Evolutionary conservation across 2,329 filamentous ascomycete species (phyloP), one percentile per base, ranked within the genome.

Genomic region (Botryotinia narcissicola): DNA sequence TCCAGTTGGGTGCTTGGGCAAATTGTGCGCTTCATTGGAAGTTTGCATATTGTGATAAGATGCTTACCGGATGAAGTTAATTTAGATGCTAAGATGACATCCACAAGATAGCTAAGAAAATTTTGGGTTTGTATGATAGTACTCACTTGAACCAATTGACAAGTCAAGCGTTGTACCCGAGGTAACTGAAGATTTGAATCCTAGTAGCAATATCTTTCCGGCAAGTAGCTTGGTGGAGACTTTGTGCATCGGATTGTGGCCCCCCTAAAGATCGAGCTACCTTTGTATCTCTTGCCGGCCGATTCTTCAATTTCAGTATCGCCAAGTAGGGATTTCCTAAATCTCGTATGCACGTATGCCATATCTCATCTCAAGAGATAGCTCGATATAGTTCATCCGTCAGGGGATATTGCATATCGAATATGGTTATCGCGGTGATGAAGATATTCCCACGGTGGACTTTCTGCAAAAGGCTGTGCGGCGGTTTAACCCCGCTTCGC

Each of bases 401-500:
- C 35, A 22, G 4, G 22, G 37, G 32, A 22, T 44, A n/a, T 37
- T 20, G 14, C 12, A 20, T 32, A 29, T 67, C 9, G 37, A 57
- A 20, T 35, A 32, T 67, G 37, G 61, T 29, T 72, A 67, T 67
- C 60, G 48, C 70, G 61, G 44, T 29, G 61, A 66, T 40, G 70
- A 42, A 42, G 46, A 57, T 57, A 66, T 46, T 57, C 37, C 14
- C 44, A 51, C 29, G 25, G n/a, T 18, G 22, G 6, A 32, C 20
- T 22, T 57, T 32, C 48, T 69, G 10, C 6, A 32, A 16, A 57
- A 16, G 51, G 18, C 16, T 20, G 42, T 61, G 25, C 22, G 18
- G 42, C 59, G 25, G 20, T 51, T 67, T 29, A 54, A 67, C 70
- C 70, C 70, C 61, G 37, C 70, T 67, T 59, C 70, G 29, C 69